Conservation (phyloP, 306 rosid genomes). For the Styphnolobium japonicum region DNA sequence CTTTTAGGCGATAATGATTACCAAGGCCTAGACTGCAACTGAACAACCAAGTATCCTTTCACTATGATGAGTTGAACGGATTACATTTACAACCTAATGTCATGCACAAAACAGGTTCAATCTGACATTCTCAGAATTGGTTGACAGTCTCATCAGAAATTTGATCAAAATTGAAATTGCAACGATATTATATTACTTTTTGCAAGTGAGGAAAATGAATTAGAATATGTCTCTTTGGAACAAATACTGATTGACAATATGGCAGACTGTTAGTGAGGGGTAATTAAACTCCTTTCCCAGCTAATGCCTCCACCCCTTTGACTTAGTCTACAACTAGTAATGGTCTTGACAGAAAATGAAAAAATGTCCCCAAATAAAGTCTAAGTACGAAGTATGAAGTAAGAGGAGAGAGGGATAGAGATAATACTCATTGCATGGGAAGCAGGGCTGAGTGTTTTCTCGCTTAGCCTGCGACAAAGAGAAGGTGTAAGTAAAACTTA, state of each 20-base stretch:
- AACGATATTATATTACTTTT: neutral
- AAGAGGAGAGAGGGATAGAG: neutral
- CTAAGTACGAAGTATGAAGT: neutral
- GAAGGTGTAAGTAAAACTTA: neutral
- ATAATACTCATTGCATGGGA: constrained; percentile 74
- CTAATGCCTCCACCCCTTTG: neutral
- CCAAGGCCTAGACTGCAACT: neutral
- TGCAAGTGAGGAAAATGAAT: neutral
- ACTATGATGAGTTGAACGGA: neutral
- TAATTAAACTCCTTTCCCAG: neutral
- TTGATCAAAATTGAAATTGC: neutral
- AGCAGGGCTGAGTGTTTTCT: constrained; percentile 91
- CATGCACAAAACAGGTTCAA: neutral
- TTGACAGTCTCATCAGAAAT: neutral
- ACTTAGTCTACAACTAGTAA: neutral
- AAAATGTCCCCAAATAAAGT: neutral
- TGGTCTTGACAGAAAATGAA: neutral
- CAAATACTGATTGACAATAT: neutral
- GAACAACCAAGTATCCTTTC: neutral
- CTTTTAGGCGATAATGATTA: neutral
- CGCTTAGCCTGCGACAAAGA: constrained; percentile 69
- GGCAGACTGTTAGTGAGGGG: neutral
- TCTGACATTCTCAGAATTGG: neutral
- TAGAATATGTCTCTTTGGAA: neutral
- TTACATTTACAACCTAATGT: neutral